Evolutionary conservation across 1,284 basidiomycete genomes (phyloP), one percentile per base, ranked within the genome.

Genomic region (Cutaneotrichosporon cutaneum): DNA sequence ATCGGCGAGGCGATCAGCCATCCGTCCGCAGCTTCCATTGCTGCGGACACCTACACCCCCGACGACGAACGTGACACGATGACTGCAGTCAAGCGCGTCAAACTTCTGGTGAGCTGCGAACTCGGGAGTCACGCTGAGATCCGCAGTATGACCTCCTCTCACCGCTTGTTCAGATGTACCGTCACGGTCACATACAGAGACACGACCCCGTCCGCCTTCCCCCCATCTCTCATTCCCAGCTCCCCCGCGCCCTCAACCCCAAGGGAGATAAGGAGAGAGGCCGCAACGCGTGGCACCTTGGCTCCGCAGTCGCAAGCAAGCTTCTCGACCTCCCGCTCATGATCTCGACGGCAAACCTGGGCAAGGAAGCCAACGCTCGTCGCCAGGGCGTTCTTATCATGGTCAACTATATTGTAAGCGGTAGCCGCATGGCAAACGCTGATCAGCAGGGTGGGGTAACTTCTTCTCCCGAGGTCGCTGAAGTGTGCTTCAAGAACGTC

Each of bases 161-260:
- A 18, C 74, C 76, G 1, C 65, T 77, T 0, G 60, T 78, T 1
- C 66, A 67, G 16, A 66, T 77, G 4, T 76, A 77, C 58, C 68
- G 74, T 2, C 70, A 77, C 30, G 76, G 74, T 0, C 75, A 77
- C 36, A 77, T 78, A 13, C 76, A 78, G 63, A 52, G 65, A 2
- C 68, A 67, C 11, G 76, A 78, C 56, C 75, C 75, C 3, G 71
- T 73, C 13, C 66, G 67, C 0, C 67, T 78, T 2, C 76, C 76
- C 1, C 73, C 76, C 0, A 70, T 78, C 14, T 36, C 68, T 1
- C 56, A 70, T 1, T 58, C 68, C 2, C 67, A 75, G 33, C 68
- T 78, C 0, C 76, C 76, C 0, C 16, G 39, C 0, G 56, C 61
- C 3, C 65, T 78, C 2, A 60, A 59, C 18, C 72, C 73, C 2